Evolutionary conservation across 2,329 filamentous ascomycete species (phyloP).

Genomic region (Cephalotrichum gorgonifer): DNA sequence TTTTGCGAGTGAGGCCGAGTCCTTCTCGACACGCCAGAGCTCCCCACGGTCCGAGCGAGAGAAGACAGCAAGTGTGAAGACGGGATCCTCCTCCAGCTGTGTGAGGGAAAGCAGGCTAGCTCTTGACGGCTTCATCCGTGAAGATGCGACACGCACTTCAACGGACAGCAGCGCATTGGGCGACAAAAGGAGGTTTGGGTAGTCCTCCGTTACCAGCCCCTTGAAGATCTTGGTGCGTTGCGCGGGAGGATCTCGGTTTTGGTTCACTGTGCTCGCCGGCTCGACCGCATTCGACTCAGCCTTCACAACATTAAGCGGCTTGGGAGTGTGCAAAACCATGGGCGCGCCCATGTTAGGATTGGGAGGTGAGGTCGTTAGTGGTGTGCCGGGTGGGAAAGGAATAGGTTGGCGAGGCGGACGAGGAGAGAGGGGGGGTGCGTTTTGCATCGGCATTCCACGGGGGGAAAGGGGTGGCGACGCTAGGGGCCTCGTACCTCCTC

Average conservation of each 20-base stretch:
- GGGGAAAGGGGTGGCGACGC: constrained; percentile 58
- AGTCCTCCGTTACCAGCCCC: constrained; percentile 75
- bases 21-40: constrained; percentile 92
- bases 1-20: constrained; percentile 67
- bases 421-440: constrained; percentile 45
- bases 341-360: background rate
- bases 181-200: constrained; percentile 73
- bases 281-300: constrained; percentile 12
- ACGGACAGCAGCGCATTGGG: constrained; percentile 85
- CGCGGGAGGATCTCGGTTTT: constrained; percentile 24
- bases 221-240: constrained; percentile 53
- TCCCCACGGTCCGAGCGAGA: constrained; percentile 67
- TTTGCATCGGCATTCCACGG: constrained; percentile 32
- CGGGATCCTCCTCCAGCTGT: constrained; percentile 79
- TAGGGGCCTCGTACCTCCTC: constrained; percentile 29
- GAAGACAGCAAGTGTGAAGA: constrained; percentile 83
- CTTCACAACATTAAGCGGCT: constrained; percentile 27
- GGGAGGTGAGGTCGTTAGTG: constrained; percentile 26
- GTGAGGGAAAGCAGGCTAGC: constrained; percentile 73
- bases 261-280: constrained; percentile 11
- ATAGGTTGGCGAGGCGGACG: constrained; percentile 65
- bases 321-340: constrained; percentile 14
- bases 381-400: constrained; percentile 60
- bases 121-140: constrained; percentile 84
- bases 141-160: constrained; percentile 80